Evolutionary conservation across 495 filamentous ascomycete species (phyloP), one percentile per base, ranked within the genome.

Genomic region (Podospora bellae-mahoneyi): DNA sequence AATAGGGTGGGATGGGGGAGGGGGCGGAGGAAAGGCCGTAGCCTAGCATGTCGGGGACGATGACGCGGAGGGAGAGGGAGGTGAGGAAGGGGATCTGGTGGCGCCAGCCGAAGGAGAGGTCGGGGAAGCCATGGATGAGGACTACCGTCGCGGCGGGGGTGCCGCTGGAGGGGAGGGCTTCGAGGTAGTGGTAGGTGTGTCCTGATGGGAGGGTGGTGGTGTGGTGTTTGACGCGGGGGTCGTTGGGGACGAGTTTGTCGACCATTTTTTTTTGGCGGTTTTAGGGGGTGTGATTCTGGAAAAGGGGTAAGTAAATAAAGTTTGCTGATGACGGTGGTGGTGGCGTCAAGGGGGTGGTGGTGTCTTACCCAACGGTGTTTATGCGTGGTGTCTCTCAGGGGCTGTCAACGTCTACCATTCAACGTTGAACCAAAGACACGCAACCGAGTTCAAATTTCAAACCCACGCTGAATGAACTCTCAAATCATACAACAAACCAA

Each of bases 31-130:
- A 92, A 56, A 83, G 79, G 39, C 90, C 91, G 75, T 89, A 96
- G 62, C 92, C 92, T 62, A 93, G 86, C 76, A 76, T 66, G 69
- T 77, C 75, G 6, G 75, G 75, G 59, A 73, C 66, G 53, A 77
- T 62, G 64, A 77, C 89, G 54, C 89, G 83, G 62, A 92, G 83
- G 2, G 87, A 88, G 68, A 87, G 80, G 4, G 87, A 48, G 1
- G 89, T 67, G 4, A 95, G 81, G 75, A 85, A 75, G 3, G 92
- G 92, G 69, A 95, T 91, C 69, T 94, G 92, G 74, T 91, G 89
- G 58, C 92, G 89, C 91, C 92, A 96, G 72, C 87, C 90, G 68
- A 91, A 84, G 5, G 89, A 85, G 30, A 90, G 72, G 76, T 94
- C 91, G 5, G 76, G 91, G 87, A 76, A 92, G 71, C 82, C 82